Conservation (phyloP, 2,329 filamentous ascomycete species). For the Botrytis paeoniae region DNA sequence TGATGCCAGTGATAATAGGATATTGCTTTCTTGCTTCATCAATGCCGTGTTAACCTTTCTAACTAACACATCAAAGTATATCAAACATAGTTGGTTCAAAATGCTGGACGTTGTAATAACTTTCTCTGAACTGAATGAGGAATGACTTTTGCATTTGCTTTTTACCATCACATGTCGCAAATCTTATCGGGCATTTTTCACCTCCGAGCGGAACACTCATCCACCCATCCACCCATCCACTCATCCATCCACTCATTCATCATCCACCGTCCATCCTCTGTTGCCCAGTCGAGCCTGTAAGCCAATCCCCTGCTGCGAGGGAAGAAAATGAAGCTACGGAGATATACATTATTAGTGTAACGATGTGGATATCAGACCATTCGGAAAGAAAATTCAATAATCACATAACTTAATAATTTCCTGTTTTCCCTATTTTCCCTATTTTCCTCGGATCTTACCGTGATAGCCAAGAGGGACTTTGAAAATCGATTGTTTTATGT, state of each 20-base stretch:
- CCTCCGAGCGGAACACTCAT: neutral
- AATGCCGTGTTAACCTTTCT: neutral
- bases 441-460: constrained; percentile 9
- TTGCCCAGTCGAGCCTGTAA: neutral
- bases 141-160: neutral
- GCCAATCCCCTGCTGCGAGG: neutral
- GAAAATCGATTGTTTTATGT: neutral
- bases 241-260: too few relatives aligned
- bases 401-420: neutral
- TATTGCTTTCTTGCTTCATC: neutral
- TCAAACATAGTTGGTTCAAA: too few relatives aligned
- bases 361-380: neutral
- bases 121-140: neutral
- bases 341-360: neutral
- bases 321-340: constrained; percentile 9
- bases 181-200: neutral
- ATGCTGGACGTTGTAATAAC: too few relatives aligned
- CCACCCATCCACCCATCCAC: neutral
- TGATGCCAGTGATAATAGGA: too few relatives aligned
- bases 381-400: constrained; percentile 1
- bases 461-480: neutral
- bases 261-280: neutral
- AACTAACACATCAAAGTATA: neutral
- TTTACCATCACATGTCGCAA: constrained; percentile 1
- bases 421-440: neutral